Conservation (phyloP, 768 basidiomycete genomes). For the Mrakia blollopis region DNA sequence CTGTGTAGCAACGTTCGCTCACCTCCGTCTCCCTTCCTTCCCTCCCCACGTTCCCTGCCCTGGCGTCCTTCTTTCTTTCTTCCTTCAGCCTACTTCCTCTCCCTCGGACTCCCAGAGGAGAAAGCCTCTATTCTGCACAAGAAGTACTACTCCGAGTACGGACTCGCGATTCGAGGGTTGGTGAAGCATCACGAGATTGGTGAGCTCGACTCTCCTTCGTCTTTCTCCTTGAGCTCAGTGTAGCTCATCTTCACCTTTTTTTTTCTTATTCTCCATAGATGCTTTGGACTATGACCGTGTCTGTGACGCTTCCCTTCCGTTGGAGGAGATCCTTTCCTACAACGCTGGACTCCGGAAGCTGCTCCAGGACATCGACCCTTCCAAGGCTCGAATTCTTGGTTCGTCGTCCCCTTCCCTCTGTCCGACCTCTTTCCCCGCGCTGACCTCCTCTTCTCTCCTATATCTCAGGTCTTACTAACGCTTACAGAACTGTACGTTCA, state of each 20-base stretch:
- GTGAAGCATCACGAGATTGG: constrained; percentile 71
- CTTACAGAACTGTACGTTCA: constrained; percentile 61
- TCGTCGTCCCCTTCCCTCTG: no score
- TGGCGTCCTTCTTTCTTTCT: background rate
- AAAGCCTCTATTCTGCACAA: constrained; percentile 65
- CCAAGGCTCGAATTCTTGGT: constrained; percentile 54
- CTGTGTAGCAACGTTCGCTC: constrained; percentile 8
- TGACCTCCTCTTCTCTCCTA: background rate
- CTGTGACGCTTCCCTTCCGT: constrained; percentile 76
- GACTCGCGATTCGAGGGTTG: constrained; percentile 74
- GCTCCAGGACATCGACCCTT: constrained; percentile 70
- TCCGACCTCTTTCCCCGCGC: background rate
- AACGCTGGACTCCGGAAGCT: constrained; percentile 60
- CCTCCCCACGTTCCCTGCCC: background rate
- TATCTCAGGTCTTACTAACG: constrained; percentile 55
- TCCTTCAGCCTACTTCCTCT: constrained; percentile 64
- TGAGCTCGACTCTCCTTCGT: constrained; percentile 38
- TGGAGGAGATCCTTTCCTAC: constrained; percentile 71
- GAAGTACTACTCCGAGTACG: constrained; percentile 72
- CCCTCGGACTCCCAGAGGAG: constrained; percentile 61
- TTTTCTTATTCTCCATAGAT: no score
- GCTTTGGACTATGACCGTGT: constrained; percentile 76
- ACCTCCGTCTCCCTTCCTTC: constrained; percentile 1
- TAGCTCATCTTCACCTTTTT: constrained; percentile 9
- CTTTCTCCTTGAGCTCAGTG: constrained; percentile 2